A percentile compares a stretch with the other conserved stretches of the same genome.
phyloP scores from a whole-genome alignment of 176 grass and related monocot genomes.

The Pontederia crassipes region DNA sequence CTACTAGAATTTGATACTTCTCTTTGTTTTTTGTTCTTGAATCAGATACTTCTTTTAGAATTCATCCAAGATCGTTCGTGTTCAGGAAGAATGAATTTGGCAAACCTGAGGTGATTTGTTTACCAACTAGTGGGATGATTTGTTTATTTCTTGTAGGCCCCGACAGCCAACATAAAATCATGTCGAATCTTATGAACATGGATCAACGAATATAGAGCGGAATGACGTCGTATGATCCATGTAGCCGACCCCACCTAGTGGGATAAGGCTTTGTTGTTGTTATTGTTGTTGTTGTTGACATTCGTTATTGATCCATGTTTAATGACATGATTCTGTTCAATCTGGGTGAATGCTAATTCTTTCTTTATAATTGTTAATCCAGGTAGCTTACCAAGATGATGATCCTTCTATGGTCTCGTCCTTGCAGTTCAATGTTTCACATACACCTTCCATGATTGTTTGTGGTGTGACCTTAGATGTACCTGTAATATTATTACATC shows the following conservation, averaged over 20 bases:
- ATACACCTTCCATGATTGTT: constrained; percentile 82
- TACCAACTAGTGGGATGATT: neutral
- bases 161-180: too few relatives aligned
- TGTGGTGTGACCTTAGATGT: constrained; percentile 59
- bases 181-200: too few relatives aligned
- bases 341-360: neutral
- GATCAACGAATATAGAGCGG: too few relatives aligned
- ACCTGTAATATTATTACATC: constrained; percentile 39
- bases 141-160: too few relatives aligned
- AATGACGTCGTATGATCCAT: too few relatives aligned
- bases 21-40: constrained; percentile 38
- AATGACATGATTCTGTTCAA: neutral
- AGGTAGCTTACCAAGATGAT: constrained; percentile 51
- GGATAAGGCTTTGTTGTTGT: too few relatives aligned
- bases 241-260: too few relatives aligned
- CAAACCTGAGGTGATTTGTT: constrained; percentile 75
- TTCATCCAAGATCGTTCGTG: constrained; percentile 70
- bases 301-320: neutral
- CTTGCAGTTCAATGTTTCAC: constrained; percentile 90
- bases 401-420: constrained; percentile 28
- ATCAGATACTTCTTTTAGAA: constrained; percentile 60
- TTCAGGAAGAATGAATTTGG: constrained; percentile 88
- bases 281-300: too few relatives aligned
- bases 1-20: constrained; percentile 12
- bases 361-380: constrained; percentile 1